Conservation (phyloP, 2,329 filamentous ascomycete species). For the Pleomassaria siparia region DNA sequence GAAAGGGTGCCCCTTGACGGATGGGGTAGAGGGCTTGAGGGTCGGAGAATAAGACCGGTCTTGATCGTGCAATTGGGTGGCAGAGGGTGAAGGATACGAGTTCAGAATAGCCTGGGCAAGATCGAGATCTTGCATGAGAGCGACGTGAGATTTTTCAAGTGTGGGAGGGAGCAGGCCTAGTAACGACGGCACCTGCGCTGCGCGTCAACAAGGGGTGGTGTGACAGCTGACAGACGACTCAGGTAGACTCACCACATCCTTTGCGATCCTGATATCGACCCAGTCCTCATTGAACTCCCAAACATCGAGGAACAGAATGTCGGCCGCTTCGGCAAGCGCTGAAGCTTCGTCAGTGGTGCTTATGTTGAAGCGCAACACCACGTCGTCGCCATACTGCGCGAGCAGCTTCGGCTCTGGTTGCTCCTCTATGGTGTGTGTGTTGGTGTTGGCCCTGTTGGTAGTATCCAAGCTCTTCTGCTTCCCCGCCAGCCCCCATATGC, state of each 20-base stretch:
- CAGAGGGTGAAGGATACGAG: conserved; percentile 63
- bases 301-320: conserved; percentile 80
- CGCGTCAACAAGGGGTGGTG: conserved; percentile 4
- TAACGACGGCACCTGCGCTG: conserved; percentile 63
- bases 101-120: conserved; percentile 75
- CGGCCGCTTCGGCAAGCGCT: conserved; percentile 71
- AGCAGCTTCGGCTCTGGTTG: conserved; percentile 24
- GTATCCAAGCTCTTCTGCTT: conserved; percentile 15
- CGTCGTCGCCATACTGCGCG: conserved; percentile 70
- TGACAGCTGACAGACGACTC: neutral
- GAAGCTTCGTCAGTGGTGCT: conserved; percentile 67
- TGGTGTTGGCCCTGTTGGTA: neutral
- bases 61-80: conserved; percentile 27
- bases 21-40: conserved; percentile 33
- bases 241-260: conserved; percentile 66
- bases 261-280: conserved; percentile 79
- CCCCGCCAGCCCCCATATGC: conserved; percentile 32
- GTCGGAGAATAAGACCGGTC: conserved; percentile 28
- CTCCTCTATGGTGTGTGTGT: neutral
- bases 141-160: conserved; percentile 69
- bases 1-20: conserved; percentile 66
- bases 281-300: conserved; percentile 83
- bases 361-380: conserved; percentile 89
- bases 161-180: conserved; percentile 75
- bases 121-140: conserved; percentile 71